These are phyloP conservation scores for Zygoascus bituminiphila DNA, from an alignment of 805 yeast species.

Conservation along the genomic window DNA sequence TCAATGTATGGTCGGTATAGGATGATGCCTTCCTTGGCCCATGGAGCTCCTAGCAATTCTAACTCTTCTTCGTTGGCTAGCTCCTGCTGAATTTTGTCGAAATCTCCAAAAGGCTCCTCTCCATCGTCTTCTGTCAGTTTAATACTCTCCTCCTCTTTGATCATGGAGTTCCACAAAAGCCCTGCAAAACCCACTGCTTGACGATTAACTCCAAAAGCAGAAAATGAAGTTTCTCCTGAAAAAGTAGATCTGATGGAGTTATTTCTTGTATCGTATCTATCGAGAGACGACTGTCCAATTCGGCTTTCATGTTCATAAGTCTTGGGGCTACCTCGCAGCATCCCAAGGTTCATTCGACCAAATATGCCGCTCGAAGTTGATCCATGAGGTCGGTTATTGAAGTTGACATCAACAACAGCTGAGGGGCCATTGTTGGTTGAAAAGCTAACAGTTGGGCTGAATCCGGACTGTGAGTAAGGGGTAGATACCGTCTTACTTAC, in stretches of 20 bases:
- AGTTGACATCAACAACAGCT: background rate
- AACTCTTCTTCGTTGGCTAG: conserved; percentile 50
- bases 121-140: conserved; percentile 14
- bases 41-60: conserved; percentile 67
- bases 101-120: conserved; percentile 22
- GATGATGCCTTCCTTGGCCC: conserved; percentile 66
- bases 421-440: conserved; percentile 5
- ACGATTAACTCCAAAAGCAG: conserved; percentile 24
- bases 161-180: conserved; percentile 24
- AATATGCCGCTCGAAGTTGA: conserved; percentile 11
- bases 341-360: conserved; percentile 13
- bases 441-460: conserved; percentile 3
- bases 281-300: conserved; percentile 2
- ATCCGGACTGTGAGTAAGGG: conserved; percentile 1
- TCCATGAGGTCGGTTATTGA: background rate
- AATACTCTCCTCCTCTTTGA: conserved; percentile 18
- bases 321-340: conserved; percentile 7
- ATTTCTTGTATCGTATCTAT: conserved; percentile 11
- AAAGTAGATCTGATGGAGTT: conserved; percentile 26
- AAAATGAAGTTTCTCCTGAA: conserved; percentile 30
- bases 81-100: conserved; percentile 25
- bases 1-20: conserved; percentile 28
- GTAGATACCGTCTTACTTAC: conserved; percentile 4
- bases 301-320: conserved; percentile 15
- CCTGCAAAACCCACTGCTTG: conserved; percentile 28